Evolutionary conservation across 2,329 filamentous ascomycete genomes (phyloP).

Genomic region (Colletotrichum plurivorum): DNA sequence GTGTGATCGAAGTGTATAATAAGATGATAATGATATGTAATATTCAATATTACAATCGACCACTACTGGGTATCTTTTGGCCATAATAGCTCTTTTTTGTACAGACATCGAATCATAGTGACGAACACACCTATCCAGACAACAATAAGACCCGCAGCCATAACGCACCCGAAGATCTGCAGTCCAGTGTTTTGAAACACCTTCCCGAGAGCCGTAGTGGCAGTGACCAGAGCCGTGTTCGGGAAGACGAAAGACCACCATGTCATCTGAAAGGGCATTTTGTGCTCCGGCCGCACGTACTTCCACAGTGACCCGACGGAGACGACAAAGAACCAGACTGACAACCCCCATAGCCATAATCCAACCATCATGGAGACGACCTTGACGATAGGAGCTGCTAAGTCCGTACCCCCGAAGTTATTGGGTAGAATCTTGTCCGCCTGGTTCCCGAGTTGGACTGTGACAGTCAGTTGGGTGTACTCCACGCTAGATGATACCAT

Average conservation of each 20-base stretch:
- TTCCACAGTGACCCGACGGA: constrained; percentile 83
- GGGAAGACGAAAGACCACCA: constrained; percentile 90
- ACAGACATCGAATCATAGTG: constrained; percentile 80
- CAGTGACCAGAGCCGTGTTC: constrained; percentile 82
- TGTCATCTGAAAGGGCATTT: constrained; percentile 84
- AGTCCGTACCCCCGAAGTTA: constrained; percentile 57
- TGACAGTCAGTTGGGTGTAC: neutral
- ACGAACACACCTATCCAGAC: constrained; percentile 78
- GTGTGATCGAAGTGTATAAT: neutral
- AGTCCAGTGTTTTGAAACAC: constrained; percentile 73
- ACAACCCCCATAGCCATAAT: constrained; percentile 87
- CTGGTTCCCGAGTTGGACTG: constrained; percentile 62
- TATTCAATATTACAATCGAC: neutral
- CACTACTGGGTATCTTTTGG: constrained; percentile 68
- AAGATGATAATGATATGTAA: neutral
- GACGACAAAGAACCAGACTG: constrained; percentile 87
- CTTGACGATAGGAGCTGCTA: constrained; percentile 61
- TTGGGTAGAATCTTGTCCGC: constrained; percentile 59
- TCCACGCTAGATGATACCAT: neutral
- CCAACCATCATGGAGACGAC: constrained; percentile 72
- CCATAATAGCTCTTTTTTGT: constrained; percentile 79
- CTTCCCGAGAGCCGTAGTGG: constrained; percentile 79
- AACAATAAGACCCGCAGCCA: constrained; percentile 75
- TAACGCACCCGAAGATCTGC: constrained; percentile 75
- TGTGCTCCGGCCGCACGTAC: constrained; percentile 68